Evolutionary conservation across 192 early-diverging fungal species (phyloP), one percentile per base, ranked within the genome.

Genomic region (Coemansia sp.): DNA sequence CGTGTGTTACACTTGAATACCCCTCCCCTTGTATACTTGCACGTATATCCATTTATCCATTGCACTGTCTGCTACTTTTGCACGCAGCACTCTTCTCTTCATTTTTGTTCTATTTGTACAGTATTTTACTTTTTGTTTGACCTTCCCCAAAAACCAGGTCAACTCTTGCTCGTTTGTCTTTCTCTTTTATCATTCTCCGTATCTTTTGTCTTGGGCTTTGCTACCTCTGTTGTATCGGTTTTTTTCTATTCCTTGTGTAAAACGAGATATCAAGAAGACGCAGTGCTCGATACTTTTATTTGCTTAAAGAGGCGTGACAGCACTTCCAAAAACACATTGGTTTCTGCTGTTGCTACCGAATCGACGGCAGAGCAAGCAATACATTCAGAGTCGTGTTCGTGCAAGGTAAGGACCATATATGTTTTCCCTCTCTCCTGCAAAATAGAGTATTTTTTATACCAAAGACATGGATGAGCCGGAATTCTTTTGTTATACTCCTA

Each of bases 101-200:
- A 31, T 57, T 57, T 57, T 57, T 34, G 15, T 57, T 33, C 30
- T 57, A 33, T 9, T 57, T 57, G 55, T 57, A 57, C 55, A 57
- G 9, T 57, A 57, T 57, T 57, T 34, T 34, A 33, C 18, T 34
- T 42, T 42, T 59, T 42, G 33, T 21, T 59, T 25, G 34, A 58
- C 29, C 29, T 58, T n/a, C 29, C 39, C 23, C 23, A 59, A 59
- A 59, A 25, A 39, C 18, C 40, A 43, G 48, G 48, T 51, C 48
- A 26, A 51, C 13, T 39, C 29, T 29, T 37, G 7, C 18, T 18
- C 45, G n/a, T 37, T 33, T 37, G 35, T 61, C 62, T 64, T 67
- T n/a, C 49, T 46, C 55, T 48, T 26, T 28, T 10, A 18, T 64
- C 53, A 43, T 64, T 33, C 43, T 67, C 48, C 64, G 59, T 64